These are phyloP conservation scores for Cryptomeria japonica DNA, from an alignment of 75 land plant genomes.

Conservation along the genomic window DNA sequence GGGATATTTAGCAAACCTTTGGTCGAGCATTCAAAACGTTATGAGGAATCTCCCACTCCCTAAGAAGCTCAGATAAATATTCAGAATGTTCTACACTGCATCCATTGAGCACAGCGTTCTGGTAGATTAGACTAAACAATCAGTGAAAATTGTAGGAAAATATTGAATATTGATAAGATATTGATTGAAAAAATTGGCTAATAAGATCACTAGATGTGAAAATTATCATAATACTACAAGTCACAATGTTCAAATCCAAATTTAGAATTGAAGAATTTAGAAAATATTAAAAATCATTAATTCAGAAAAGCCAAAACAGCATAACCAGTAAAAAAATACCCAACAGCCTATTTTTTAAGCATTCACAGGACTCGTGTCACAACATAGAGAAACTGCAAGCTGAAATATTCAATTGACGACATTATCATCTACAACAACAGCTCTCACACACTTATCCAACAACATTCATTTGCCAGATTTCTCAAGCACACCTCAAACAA, in stretches of 20 bases:
- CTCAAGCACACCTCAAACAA: too few species aligned
- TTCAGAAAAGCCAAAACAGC: not conserved
- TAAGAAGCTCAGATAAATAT: slow-evolving; percentile 78
- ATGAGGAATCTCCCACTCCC: slow-evolving; percentile 78
- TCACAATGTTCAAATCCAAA: not conserved
- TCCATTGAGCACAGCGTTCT: slow-evolving; percentile 1
- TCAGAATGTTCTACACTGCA: slow-evolving; percentile 99
- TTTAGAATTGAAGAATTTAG: not conserved
- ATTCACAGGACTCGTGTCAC: not conserved
- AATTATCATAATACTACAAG: not conserved
- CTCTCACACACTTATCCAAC: too few species aligned
- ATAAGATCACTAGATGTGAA: not conserved
- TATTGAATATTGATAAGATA: not conserved
- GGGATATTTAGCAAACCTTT: slow-evolving; percentile 55
- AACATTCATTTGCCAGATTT: too few species aligned
- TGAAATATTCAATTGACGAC: not conserved
- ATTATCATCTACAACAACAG: too few species aligned
- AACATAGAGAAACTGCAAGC: not conserved
- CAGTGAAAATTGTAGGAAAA: not conserved
- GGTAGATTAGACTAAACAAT: not conserved
- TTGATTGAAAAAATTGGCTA: not conserved
- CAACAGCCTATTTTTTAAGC: not conserved
- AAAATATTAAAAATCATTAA: not conserved
- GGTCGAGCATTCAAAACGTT: slow-evolving; percentile 98
- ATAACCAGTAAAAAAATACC: not conserved